These are phyloP conservation scores for Citropsis articulata DNA, from an alignment of 345 rosid species.

Conservation along the genomic window DNA sequence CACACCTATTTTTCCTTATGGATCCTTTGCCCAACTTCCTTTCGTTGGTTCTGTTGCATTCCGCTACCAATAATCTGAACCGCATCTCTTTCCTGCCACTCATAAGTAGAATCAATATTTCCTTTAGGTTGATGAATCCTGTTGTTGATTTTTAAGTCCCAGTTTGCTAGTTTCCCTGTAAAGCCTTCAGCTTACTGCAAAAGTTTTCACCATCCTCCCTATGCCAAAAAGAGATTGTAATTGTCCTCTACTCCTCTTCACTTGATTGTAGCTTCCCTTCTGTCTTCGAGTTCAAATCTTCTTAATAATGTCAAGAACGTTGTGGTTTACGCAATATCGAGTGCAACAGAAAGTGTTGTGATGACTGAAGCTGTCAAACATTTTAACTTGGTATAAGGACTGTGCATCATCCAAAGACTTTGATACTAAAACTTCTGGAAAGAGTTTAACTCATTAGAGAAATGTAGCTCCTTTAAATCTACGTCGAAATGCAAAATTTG, in stretches of 20 bases:
- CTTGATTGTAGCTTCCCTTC: neutral
- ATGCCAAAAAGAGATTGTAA: neutral
- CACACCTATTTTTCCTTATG: neutral
- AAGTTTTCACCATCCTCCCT: neutral
- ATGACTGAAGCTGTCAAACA: neutral
- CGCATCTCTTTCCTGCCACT: neutral
- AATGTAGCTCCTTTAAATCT: neutral
- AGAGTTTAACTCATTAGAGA: neutral
- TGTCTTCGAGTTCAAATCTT: neutral
- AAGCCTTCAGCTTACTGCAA: neutral
- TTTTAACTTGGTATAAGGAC: neutral
- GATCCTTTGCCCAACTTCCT: neutral
- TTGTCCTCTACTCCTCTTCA: neutral
- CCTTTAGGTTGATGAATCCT: neutral
- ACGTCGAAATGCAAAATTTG: neutral
- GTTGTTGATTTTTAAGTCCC: neutral
- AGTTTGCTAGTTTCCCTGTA: neutral
- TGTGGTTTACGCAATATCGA: neutral
- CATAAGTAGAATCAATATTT: neutral
- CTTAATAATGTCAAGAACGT: neutral
- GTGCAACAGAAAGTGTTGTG: neutral
- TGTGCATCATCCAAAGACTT: neutral
- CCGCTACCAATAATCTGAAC: neutral
- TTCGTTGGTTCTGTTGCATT: neutral
- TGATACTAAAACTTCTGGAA: neutral